Evolutionary conservation across 306 rosid genomes (phyloP).

Genomic region (Lotus japonicus): DNA sequence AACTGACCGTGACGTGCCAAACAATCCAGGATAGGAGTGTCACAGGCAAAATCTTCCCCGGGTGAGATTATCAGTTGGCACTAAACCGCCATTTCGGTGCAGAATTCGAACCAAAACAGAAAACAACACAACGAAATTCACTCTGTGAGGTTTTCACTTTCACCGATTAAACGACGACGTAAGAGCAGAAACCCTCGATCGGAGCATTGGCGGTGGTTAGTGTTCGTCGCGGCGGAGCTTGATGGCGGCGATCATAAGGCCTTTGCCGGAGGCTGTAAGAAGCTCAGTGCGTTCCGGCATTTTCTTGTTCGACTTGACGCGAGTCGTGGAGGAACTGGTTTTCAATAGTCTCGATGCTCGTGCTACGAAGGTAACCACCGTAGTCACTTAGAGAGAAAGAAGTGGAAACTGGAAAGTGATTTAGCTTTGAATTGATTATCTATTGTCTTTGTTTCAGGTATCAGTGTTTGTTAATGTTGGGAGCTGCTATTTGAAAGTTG

Average conservation of each 20-base stretch:
- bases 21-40: background rate
- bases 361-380: conserved; percentile 49
- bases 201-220: background rate
- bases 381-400: background rate
- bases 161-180: conserved; percentile 21
- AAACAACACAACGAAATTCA: background rate
- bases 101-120: background rate
- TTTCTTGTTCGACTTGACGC: conserved; percentile 51
- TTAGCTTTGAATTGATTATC: conserved; percentile 19
- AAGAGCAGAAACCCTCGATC: conserved; percentile 14
- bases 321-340: conserved; percentile 84
- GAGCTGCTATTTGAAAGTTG: conserved; percentile 63
- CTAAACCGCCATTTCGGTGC: conserved; percentile 18
- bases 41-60: background rate
- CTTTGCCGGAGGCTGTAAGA: conserved; percentile 49
- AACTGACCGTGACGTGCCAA: no score
- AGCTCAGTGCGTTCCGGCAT: conserved; percentile 68
- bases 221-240: conserved; percentile 3
- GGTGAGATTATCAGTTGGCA: background rate
- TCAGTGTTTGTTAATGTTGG: conserved; percentile 55
- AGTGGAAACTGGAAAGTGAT: background rate
- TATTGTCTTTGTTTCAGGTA: conserved; percentile 41
- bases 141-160: background rate
- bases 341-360: conserved; percentile 74
- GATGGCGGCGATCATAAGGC: conserved; percentile 56